phyloP scores from a whole-genome alignment of 2,329 filamentous ascomycete species.

The Epichloe bromicola region DNA sequence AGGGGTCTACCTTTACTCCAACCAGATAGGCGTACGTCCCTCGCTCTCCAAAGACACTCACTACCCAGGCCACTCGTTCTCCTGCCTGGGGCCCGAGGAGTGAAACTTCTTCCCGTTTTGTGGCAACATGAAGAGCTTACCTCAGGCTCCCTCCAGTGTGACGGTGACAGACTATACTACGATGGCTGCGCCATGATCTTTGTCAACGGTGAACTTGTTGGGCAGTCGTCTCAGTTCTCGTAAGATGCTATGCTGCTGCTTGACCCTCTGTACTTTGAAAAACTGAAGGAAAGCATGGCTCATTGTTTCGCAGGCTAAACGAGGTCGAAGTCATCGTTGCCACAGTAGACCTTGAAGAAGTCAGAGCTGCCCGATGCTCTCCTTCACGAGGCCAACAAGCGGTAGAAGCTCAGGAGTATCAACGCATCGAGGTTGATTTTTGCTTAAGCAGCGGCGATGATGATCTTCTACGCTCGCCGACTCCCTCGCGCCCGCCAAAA shows the following conservation, averaged over 20 bases:
- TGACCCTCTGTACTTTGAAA: background rate
- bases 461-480: constrained; percentile 25
- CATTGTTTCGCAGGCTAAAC: background rate
- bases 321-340: constrained; percentile 51
- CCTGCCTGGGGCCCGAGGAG: background rate
- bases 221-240: constrained; percentile 50
- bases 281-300: background rate
- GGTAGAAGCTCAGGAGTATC: constrained; percentile 6
- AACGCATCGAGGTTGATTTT: constrained; percentile 9
- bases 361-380: constrained; percentile 21
- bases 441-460: background rate
- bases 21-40: constrained; percentile 2
- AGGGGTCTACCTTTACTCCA: constrained; percentile 4
- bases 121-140: background rate
- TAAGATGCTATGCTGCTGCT: constrained; percentile 35
- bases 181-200: constrained; percentile 40
- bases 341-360: constrained; percentile 58
- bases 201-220: constrained; percentile 49
- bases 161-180: constrained; percentile 2
- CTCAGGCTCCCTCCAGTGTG: background rate
- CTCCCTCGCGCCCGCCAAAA: constrained; percentile 30
- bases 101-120: background rate
- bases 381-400: constrained; percentile 7
- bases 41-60: background rate
- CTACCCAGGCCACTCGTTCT: background rate